Percentiles rank a stretch among this genome's conserved stretches.
Conservation (phyloP, 768 basidiomycete genomes). For the Amanita fuliginea region DNA sequence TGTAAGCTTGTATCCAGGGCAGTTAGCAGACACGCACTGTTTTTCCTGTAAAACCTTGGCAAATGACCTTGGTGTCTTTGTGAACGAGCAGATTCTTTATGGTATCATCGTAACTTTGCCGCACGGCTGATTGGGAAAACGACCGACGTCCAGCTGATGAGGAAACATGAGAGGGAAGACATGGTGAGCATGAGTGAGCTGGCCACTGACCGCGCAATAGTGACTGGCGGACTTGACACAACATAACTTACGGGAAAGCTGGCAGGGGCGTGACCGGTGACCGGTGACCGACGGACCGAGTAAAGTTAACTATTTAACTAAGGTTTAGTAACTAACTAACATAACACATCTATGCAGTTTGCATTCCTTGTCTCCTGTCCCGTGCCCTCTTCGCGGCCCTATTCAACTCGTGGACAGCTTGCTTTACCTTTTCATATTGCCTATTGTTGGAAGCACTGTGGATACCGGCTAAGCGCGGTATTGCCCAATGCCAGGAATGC, state of each 20-base stretch:
- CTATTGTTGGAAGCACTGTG: slow-evolving; percentile 51
- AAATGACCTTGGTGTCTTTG: slow-evolving; percentile 90
- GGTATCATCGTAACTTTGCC: slow-evolving; percentile 78
- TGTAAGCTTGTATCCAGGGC: not conserved
- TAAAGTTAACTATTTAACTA: not conserved
- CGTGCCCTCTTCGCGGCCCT: slow-evolving; percentile 66
- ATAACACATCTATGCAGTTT: slow-evolving; percentile 18
- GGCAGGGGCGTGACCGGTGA: not conserved
- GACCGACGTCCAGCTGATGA: slow-evolving; percentile 56
- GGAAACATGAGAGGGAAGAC: slow-evolving; percentile 1
- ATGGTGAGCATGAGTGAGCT: not conserved
- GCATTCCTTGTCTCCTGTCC: slow-evolving; percentile 42
- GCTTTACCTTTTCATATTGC: slow-evolving; percentile 76
- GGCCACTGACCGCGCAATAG: slow-evolving; percentile 36
- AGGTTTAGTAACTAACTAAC: not conserved
- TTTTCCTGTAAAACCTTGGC: slow-evolving; percentile 92
- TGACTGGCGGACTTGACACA: slow-evolving; percentile 51
- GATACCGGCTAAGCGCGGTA: slow-evolving; percentile 7
- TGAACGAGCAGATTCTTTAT: slow-evolving; percentile 86
- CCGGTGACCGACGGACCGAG: not conserved
- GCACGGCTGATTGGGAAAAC: slow-evolving; percentile 68
- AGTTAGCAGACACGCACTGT: slow-evolving; percentile 44
- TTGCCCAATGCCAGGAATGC: not conserved
- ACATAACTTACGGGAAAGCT: slow-evolving; percentile 27
- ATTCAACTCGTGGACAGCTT: slow-evolving; percentile 59